Percentiles rank a stretch among this genome's conserved stretches.
Evolutionary conservation across 163 green algal genomes (phyloP).

Genomic region (Scenedesmus sp.): DNA sequence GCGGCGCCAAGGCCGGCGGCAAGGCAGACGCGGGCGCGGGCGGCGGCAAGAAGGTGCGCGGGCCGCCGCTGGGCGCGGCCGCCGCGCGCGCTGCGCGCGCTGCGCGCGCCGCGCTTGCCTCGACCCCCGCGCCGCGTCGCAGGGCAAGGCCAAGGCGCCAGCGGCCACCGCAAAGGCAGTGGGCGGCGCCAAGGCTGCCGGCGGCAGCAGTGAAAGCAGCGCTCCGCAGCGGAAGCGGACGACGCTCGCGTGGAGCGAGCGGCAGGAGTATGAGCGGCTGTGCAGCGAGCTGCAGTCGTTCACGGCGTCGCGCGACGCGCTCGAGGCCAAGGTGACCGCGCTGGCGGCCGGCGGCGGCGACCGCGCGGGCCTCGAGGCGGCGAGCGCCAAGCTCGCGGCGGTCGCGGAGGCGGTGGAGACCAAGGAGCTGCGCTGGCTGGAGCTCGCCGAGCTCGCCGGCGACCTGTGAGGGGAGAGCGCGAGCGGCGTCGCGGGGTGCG

Average conservation of each 20-base stretch:
- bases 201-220: background rate
- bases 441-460: conserved; percentile 62
- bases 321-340: conserved; percentile 43
- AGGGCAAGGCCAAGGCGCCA: conserved; percentile 21
- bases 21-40: background rate
- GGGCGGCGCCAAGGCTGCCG: background rate
- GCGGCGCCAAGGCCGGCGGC: background rate
- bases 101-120: no score
- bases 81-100: no score
- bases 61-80: no score
- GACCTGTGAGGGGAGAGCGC: conserved; percentile 60
- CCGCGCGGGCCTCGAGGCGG: conserved; percentile 45
- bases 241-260: conserved; percentile 55
- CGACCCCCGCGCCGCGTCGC: no score
- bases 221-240: conserved; percentile 44
- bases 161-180: background rate
- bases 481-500: no score
- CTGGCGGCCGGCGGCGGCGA: conserved; percentile 10
- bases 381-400: conserved; percentile 46
- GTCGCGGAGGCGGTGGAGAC: conserved; percentile 47
- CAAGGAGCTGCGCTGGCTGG: conserved; percentile 55
- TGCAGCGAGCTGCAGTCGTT: conserved; percentile 45
- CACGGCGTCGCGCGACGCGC: conserved; percentile 35
- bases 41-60: conserved; percentile 14
- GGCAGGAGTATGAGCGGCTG: conserved; percentile 59